Percentiles rank a stretch among this genome's conserved stretches.
Conservation (phyloP, 73 alveolate genomes). For the Uronychia binucleata region DNA sequence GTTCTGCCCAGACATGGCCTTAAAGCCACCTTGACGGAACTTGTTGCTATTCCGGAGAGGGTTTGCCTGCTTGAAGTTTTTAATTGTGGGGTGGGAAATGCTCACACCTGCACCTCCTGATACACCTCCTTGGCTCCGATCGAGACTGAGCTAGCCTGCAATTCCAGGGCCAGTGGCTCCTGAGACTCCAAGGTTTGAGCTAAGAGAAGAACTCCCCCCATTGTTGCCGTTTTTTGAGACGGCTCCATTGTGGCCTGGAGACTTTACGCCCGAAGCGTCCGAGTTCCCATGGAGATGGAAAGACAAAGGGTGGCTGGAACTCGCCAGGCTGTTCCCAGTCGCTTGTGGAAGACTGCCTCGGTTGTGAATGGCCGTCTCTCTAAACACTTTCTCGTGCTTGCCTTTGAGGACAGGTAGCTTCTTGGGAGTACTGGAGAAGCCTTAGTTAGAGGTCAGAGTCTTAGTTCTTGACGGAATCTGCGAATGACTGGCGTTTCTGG, state of each 20-base stretch:
- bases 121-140: too few relatives aligned
- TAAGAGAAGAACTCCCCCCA: too few relatives aligned
- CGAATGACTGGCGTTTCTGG: too few relatives aligned
- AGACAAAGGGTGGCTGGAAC: neutral
- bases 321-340: too few relatives aligned
- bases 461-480: too few relatives aligned
- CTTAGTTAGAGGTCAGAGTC: too few relatives aligned
- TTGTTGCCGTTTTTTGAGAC: too few relatives aligned
- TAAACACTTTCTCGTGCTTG: neutral
- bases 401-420: neutral
- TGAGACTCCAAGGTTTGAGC: too few relatives aligned
- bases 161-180: too few relatives aligned
- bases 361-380: neutral
- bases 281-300: neutral
- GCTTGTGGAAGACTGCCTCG: neutral
- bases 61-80: neutral
- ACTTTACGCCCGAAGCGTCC: neutral
- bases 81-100: neutral
- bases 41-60: neutral
- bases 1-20: neutral
- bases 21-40: neutral
- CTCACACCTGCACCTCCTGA: too few relatives aligned
- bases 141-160: too few relatives aligned
- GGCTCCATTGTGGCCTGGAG: neutral
- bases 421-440: neutral